Evolutionary conservation across 176 grass and related monocot genomes (phyloP), one percentile per base, ranked within the genome.

Genomic region (Avena sativa): DNA sequence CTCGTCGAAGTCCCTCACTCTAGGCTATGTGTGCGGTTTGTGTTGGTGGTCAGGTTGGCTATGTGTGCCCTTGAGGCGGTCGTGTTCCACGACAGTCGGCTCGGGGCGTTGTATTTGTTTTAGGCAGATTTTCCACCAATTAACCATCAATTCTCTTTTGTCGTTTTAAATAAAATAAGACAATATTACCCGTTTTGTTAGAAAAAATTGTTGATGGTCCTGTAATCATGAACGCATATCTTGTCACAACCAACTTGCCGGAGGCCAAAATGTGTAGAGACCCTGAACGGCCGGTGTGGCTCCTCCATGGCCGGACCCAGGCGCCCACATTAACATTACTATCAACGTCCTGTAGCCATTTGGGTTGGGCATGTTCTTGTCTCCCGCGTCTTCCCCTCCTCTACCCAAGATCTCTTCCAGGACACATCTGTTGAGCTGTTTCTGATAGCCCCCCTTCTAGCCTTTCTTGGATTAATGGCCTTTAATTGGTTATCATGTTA

Each of bases 311-410:
- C 49, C 49, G 51, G 73, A 26, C 79, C 80, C 84, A n/a, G 28
- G 17, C 56, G 51, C 30, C 78, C 50, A 30, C 77, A 70, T 70
- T 77, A 78, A 20, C 78, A 83, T 83, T 86, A 70, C 63, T 81
- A 82, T 90, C 84, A 82, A 90, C 83, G 71, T 48, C 83, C 61
- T 86, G 79, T 48, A 48, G 46, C 46, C 46, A 48, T 48, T 48
- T 48, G 46, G 40, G 40, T 71, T 86, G 79, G 14, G 52, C 30
- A n/a, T 71, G 70, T 57, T 68, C 70, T 65, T 51, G 47, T 62
- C 63, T 26, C 40, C 40, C 40, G 8, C 9, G 50, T 61, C 49
- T 50, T 36, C 12, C 8, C 28, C 8, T 17, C 15, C 79, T 69
- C 82, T 23, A 79, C 67, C 11, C 57, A 9, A 32, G 46, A 28